phyloP scores from a whole-genome alignment of 768 basidiomycete genomes.

The Calocybe indica region DNA sequence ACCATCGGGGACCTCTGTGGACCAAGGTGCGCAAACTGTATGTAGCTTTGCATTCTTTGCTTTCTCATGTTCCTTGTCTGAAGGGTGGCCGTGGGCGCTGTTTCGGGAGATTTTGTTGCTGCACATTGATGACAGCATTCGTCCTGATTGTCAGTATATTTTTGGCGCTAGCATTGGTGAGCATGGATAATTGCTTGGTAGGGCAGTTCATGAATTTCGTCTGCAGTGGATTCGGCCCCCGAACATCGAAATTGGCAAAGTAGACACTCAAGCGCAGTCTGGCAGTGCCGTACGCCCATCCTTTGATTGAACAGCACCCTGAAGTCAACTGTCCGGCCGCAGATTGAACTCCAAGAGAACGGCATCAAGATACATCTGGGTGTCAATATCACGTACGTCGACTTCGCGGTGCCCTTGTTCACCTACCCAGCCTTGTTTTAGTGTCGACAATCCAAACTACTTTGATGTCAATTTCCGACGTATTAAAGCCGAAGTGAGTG shows the following conservation, averaged over 20 bases:
- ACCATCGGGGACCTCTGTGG: slow-evolving; percentile 63
- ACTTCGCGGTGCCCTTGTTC: not conserved
- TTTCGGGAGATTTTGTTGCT: slow-evolving; percentile 69
- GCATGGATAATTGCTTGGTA: slow-evolving; percentile 12
- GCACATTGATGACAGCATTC: slow-evolving; percentile 59
- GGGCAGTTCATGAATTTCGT: not conserved
- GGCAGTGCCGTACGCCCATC: slow-evolving; percentile 39
- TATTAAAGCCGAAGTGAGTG: slow-evolving; percentile 53
- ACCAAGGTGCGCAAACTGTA: slow-evolving; percentile 38
- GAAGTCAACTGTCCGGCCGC: not conserved
- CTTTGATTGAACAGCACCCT: not conserved
- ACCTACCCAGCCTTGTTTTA: slow-evolving; percentile 20
- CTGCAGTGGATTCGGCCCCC: slow-evolving; percentile 75
- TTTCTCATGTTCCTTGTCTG: not conserved
- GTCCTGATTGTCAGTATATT: slow-evolving; percentile 64
- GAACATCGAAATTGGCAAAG: slow-evolving; percentile 49
- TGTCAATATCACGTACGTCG: slow-evolving; percentile 59
- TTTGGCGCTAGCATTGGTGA: slow-evolving; percentile 62
- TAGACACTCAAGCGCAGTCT: slow-evolving; percentile 29
- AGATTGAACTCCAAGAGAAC: slow-evolving; percentile 34
- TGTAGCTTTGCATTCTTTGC: slow-evolving; percentile 1
- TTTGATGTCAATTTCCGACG: slow-evolving; percentile 62
- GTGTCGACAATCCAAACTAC: slow-evolving; percentile 79
- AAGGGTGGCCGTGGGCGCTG: slow-evolving; percentile 60
- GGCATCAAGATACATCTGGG: slow-evolving; percentile 54